Conservation (phyloP, 208 protist genomes). For the Leishmania turanica region DNA sequence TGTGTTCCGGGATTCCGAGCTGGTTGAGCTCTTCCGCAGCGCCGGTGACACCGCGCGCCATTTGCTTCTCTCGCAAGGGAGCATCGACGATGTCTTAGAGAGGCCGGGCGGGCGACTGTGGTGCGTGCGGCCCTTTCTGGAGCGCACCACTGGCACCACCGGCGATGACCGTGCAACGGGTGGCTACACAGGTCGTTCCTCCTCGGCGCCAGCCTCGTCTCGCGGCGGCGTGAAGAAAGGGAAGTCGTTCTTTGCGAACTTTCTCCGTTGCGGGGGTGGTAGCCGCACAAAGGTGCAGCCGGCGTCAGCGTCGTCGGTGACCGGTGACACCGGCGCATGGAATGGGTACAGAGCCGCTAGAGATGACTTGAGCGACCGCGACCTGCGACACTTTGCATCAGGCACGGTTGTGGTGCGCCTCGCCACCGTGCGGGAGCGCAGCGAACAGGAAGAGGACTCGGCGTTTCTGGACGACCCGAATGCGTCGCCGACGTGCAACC, state of each 20-base stretch:
- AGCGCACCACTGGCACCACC: conserved; percentile 37
- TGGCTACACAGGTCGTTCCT: background rate
- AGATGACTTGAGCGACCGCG: conserved; percentile 1
- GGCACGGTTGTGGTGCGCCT: conserved; percentile 66
- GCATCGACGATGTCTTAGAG: conserved; percentile 84
- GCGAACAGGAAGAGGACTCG: conserved; percentile 38
- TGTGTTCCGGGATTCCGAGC: conserved; percentile 56
- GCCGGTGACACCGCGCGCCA: conserved; percentile 44
- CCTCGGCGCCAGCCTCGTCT: background rate
- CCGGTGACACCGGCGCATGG: background rate
- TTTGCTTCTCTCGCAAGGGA: conserved; percentile 83
- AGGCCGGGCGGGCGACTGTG: conserved; percentile 29
- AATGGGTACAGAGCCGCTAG: background rate
- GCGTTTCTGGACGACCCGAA: conserved; percentile 36
- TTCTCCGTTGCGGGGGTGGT: conserved; percentile 28
- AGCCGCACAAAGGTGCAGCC: conserved; percentile 30
- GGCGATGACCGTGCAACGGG: background rate
- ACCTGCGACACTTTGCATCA: conserved; percentile 31
- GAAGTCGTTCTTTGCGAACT: conserved; percentile 26
- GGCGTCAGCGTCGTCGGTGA: background rate
- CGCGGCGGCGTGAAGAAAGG: conserved; percentile 4
- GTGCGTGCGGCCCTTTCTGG: conserved; percentile 43
- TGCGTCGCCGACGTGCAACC: conserved; percentile 23
- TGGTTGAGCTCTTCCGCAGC: conserved; percentile 51
- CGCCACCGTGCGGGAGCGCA: conserved; percentile 35